Conservation (phyloP, 345 rosid species). For the Heritiera fomes region DNA sequence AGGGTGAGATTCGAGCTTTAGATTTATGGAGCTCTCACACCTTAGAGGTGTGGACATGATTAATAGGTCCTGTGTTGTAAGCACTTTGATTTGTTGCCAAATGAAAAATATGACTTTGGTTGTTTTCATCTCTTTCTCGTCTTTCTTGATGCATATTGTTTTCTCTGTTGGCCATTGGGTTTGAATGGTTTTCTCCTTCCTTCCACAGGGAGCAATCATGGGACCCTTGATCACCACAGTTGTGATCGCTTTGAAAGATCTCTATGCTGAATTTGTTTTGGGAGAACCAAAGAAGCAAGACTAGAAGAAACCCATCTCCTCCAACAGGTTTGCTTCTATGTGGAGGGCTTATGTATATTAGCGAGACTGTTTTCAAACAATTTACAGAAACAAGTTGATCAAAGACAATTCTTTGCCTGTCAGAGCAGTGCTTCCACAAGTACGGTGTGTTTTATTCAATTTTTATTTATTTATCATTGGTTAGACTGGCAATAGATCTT, state of each 20-base stretch:
- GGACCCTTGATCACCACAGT: conserved; percentile 96
- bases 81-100: neutral
- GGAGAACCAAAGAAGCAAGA: conserved; percentile 54
- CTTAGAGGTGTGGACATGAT: no score
- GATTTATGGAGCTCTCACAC: no score
- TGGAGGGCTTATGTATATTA: conserved; percentile 20
- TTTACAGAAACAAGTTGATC: neutral
- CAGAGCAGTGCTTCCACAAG: neutral
- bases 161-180: neutral
- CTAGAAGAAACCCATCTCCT: conserved; percentile 13
- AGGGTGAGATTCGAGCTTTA: no score
- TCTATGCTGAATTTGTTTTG: conserved; percentile 81
- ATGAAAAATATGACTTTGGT: neutral
- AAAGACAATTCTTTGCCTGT: neutral
- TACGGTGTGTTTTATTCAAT: conserved; percentile 13
- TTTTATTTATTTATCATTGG: neutral
- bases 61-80: no score
- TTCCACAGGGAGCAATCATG: conserved; percentile 91
- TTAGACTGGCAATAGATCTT: neutral
- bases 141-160: conserved; percentile 13
- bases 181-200: neutral
- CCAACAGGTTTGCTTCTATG: conserved; percentile 11
- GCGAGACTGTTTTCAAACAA: conserved; percentile 4
- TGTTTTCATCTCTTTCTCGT: conserved; percentile 3
- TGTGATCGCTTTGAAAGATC: conserved; percentile 85